These are phyloP conservation scores for Quercus mongolica DNA, from an alignment of 306 rosid species.

Conservation along the genomic window DNA sequence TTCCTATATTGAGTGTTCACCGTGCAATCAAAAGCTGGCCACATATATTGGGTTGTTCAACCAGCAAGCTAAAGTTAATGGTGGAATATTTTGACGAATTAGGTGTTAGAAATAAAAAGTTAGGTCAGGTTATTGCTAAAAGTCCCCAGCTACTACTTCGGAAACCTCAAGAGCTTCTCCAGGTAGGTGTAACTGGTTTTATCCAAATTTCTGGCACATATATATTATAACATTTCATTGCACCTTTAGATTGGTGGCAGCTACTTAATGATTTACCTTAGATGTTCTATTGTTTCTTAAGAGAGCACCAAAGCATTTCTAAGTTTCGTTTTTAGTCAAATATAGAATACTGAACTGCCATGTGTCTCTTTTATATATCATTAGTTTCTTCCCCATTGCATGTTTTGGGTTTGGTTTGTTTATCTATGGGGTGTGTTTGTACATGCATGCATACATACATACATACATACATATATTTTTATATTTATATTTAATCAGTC, in stretches of 20 bases:
- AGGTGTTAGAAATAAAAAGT: constrained; percentile 60
- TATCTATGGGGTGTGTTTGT: too few relatives aligned
- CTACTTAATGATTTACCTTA: background rate
- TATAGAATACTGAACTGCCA: background rate
- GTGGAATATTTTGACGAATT: constrained; percentile 54
- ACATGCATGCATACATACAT: too few relatives aligned
- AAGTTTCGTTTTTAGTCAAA: background rate
- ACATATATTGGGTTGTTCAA: constrained; percentile 73
- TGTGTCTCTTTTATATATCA: background rate
- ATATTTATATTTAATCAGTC: too few relatives aligned
- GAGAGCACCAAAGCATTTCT: background rate
- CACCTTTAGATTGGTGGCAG: background rate
- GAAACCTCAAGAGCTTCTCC: constrained; percentile 61
- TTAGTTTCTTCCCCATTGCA: background rate
- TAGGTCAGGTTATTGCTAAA: constrained; percentile 61
- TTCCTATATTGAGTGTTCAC: constrained; percentile 44
- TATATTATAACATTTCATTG: background rate
- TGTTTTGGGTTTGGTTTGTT: background rate
- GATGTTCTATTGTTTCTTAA: background rate
- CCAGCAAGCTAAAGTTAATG: constrained; percentile 62
- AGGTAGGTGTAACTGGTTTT: constrained; percentile 47
- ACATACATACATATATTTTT: too few relatives aligned
- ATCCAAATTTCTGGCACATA: background rate
- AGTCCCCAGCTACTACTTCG: constrained; percentile 74
- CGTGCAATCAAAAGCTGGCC: constrained; percentile 82